phyloP scores from a whole-genome alignment of 495 filamentous ascomycete genomes.

The Tuber indicum region DNA sequence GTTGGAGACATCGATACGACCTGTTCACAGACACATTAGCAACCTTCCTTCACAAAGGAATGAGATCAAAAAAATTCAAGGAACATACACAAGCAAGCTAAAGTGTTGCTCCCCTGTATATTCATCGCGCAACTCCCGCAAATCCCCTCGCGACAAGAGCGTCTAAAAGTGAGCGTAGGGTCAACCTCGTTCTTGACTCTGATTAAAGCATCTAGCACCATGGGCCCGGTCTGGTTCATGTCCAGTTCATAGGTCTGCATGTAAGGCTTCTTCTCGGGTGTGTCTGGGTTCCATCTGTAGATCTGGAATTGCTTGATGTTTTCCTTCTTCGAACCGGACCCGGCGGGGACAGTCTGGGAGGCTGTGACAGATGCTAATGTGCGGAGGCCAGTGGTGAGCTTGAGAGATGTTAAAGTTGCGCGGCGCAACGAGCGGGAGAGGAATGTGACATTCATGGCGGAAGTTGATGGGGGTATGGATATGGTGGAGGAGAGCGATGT shows the following conservation, averaged over 20 bases:
- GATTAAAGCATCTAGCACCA: conserved; percentile 94
- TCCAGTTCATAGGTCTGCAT: conserved; percentile 95
- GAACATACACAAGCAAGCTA: conserved; percentile 92
- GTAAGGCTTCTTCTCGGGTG: conserved; percentile 77
- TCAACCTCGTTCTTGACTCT: conserved; percentile 98
- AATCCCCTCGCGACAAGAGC: conserved; percentile 95
- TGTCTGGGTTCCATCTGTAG: conserved; percentile 97
- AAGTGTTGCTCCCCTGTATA: conserved; percentile 93
- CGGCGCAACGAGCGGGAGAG: conserved; percentile 35
- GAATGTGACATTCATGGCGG: conserved; percentile 29
- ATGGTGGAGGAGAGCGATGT: background rate
- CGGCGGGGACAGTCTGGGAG: conserved; percentile 25
- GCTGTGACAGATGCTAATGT: conserved; percentile 40
- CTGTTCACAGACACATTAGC: conserved; percentile 46
- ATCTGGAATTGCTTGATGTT: conserved; percentile 93
- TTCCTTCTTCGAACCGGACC: conserved; percentile 41
- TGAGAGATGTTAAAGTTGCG: conserved; percentile 8
- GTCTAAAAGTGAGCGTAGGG: conserved; percentile 89
- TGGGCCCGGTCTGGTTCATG: conserved; percentile 96
- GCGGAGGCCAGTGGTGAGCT: conserved; percentile 13
- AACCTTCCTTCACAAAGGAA: conserved; percentile 7
- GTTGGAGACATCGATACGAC: conserved; percentile 85
- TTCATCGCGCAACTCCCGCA: conserved; percentile 99
- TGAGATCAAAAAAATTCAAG: conserved; percentile 4
- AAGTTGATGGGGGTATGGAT: background rate